Evolutionary conservation across 331 rosid species (phyloP).

Genomic region (Malus hybrid): DNA sequence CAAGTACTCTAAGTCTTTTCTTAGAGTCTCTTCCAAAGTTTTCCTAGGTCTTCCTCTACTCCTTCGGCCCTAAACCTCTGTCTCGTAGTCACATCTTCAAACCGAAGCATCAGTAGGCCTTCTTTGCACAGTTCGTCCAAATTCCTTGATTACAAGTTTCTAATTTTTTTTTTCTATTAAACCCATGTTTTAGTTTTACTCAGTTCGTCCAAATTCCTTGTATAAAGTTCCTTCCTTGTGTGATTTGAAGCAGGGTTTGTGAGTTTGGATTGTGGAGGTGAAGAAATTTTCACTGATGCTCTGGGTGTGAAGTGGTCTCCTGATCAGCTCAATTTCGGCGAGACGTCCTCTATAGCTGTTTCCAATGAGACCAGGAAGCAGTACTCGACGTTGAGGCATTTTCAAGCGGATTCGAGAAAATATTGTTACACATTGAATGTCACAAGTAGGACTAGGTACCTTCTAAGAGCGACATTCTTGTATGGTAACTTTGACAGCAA

Average conservation of each 20-base stretch:
- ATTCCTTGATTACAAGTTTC: not conserved
- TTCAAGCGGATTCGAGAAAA: slow-evolving; percentile 78
- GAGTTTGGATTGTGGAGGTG: slow-evolving; percentile 89
- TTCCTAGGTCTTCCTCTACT: too few relatives aligned
- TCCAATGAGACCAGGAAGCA: slow-evolving; percentile 56
- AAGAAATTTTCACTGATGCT: slow-evolving; percentile 45
- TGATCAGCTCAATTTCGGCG: slow-evolving; percentile 40
- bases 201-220: not conserved
- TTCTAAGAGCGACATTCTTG: slow-evolving; percentile 69
- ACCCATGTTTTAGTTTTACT: not conserved
- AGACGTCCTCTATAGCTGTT: slow-evolving; percentile 41
- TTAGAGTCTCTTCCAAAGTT: too few relatives aligned
- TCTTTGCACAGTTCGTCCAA: too few relatives aligned
- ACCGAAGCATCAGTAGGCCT: too few relatives aligned
- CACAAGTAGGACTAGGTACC: slow-evolving; percentile 70
- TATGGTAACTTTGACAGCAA: slow-evolving; percentile 80
- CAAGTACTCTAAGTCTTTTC: too few relatives aligned
- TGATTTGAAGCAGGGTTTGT: slow-evolving; percentile 48
- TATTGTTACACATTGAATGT: slow-evolving; percentile 71
- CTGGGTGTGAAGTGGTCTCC: slow-evolving; percentile 71
- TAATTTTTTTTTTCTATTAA: too few relatives aligned
- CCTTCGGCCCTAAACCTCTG: too few relatives aligned
- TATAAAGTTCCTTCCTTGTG: not conserved
- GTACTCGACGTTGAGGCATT: slow-evolving; percentile 55
- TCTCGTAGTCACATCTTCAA: too few relatives aligned